A percentile compares a stretch with the other conserved stretches of the same genome.
phyloP scores from a whole-genome alignment of 495 filamentous ascomycete genomes.

The Aspergillus diversus region DNA sequence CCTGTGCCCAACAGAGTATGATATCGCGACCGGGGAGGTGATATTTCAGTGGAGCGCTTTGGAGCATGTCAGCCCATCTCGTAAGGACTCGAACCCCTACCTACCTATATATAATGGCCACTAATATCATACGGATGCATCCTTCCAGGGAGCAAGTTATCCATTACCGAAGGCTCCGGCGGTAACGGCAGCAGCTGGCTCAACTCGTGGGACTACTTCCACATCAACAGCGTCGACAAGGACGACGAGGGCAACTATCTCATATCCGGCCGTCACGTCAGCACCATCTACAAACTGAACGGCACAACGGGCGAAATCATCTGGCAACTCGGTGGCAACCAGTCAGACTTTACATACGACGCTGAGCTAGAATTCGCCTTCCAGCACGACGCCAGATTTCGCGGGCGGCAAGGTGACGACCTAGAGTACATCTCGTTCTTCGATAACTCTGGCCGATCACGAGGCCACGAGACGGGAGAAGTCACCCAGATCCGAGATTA shows the following conservation, averaged over 20 bases:
- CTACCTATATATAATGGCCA: no score
- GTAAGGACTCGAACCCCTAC: background rate
- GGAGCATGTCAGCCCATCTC: conserved; percentile 34
- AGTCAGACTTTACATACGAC: conserved; percentile 34
- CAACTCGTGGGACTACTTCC: conserved; percentile 41
- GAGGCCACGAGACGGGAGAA: no score
- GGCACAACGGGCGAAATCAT: conserved; percentile 32
- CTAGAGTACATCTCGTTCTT: conserved; percentile 30
- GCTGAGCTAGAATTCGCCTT: conserved; percentile 30
- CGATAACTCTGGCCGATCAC: conserved; percentile 29
- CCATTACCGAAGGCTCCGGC: background rate
- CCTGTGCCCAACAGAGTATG: conserved; percentile 35
- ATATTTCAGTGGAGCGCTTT: conserved; percentile 41
- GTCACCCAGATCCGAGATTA: conserved; percentile 7
- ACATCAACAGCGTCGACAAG: conserved; percentile 43
- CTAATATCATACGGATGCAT: no score
- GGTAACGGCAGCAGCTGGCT: background rate
- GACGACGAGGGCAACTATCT: conserved; percentile 35
- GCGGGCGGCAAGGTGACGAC: conserved; percentile 25
- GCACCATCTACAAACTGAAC: conserved; percentile 35
- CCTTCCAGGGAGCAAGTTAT: no score
- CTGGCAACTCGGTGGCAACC: conserved; percentile 9
- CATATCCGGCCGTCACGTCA: conserved; percentile 38
- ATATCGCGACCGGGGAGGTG: conserved; percentile 36
- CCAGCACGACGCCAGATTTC: conserved; percentile 36